Conservation (phyloP, 371 early-diverging fungal genomes). For the Apophysomyces trapeziformis region DNA sequence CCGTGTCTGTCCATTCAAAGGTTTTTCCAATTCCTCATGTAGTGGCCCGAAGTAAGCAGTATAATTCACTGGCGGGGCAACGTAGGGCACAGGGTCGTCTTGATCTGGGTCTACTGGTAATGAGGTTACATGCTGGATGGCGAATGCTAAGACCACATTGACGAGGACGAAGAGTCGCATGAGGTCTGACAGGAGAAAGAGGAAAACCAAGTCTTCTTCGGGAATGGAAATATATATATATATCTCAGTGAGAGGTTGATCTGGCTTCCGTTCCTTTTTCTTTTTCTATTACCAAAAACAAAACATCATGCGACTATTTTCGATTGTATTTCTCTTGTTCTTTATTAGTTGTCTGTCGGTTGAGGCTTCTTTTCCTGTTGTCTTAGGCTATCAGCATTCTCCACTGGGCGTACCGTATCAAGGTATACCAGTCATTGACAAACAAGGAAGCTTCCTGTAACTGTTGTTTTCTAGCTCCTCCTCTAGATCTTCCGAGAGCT, state of each 20-base stretch:
- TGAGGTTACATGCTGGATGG: background rate
- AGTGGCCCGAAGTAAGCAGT: constrained; percentile 36
- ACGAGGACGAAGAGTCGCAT: background rate
- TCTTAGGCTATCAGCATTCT: background rate
- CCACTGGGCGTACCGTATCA: constrained; percentile 32
- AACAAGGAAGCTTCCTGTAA: background rate
- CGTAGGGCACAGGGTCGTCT: constrained; percentile 10
- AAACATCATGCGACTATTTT: constrained; percentile 9
- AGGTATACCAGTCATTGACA: constrained; percentile 15
- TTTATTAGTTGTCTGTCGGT: background rate
- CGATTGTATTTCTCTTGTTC: background rate
- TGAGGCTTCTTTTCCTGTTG: background rate
- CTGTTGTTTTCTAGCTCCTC: constrained; percentile 21
- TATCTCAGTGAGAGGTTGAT: background rate
- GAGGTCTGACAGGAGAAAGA: background rate
- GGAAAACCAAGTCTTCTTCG: background rate
- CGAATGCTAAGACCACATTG: background rate
- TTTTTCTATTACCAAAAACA: background rate
- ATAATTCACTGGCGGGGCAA: constrained; percentile 10
- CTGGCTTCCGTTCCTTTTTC: background rate
- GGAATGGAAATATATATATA: background rate
- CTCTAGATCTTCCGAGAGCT: constrained; percentile 40
- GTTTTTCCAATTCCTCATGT: constrained; percentile 35
- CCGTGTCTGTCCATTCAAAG: constrained; percentile 27
- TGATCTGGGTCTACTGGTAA: background rate